phyloP scores from a whole-genome alignment of 2,329 filamentous ascomycete genomes.

The Alternaria sp. region DNA sequence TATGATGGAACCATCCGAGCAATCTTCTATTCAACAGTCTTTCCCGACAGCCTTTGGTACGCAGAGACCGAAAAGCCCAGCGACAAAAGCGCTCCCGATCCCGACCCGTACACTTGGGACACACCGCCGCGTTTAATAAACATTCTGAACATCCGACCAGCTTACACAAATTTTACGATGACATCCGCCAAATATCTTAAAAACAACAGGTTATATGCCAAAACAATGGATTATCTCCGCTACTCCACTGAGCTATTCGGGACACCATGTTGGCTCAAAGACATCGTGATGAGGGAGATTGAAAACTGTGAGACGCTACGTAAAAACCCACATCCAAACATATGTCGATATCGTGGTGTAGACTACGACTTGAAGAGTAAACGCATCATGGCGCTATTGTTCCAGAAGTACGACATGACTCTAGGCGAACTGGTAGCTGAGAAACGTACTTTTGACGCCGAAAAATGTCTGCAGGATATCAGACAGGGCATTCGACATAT shows the following conservation, averaged over 20 bases:
- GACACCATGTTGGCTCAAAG: background rate
- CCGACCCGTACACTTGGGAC: background rate
- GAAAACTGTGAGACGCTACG: background rate
- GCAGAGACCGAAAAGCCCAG: background rate
- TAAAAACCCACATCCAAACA: background rate
- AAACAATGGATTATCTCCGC: slow-evolving; percentile 1
- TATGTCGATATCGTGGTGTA: background rate
- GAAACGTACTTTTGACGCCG: background rate
- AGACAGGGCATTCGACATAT: slow-evolving; percentile 7
- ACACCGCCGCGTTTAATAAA: background rate
- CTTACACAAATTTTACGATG: background rate
- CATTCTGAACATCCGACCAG: background rate
- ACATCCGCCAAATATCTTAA: background rate
- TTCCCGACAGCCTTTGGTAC: background rate
- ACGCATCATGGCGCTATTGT: background rate
- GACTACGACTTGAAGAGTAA: background rate
- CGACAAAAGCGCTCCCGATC: background rate
- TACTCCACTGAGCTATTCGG: background rate
- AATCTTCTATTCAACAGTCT: background rate
- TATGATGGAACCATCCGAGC: background rate
- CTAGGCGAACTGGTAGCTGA: background rate
- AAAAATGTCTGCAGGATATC: background rate
- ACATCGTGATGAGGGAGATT: background rate
- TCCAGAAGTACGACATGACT: background rate
- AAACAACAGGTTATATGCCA: background rate